These are phyloP conservation scores for Pleurotus tuber-regium DNA, from an alignment of 768 basidiomycete species.

Conservation along the genomic window DNA sequence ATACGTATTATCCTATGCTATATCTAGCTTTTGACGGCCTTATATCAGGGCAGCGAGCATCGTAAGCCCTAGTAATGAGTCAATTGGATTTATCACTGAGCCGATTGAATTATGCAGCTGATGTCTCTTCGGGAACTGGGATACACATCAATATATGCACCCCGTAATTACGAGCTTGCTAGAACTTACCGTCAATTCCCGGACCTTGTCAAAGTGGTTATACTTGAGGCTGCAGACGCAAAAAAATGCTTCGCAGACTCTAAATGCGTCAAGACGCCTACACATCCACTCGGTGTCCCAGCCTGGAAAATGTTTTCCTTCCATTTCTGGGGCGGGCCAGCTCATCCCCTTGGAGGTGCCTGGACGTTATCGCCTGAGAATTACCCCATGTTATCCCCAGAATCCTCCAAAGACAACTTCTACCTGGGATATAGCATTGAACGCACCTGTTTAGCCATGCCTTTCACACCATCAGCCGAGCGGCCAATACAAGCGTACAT, in stretches of 20 bases:
- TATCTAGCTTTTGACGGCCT: conserved; percentile 16
- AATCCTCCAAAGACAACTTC: conserved; percentile 1
- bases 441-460: conserved; percentile 20
- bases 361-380: conserved; percentile 32
- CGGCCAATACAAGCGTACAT: conserved; percentile 27
- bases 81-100: not conserved
- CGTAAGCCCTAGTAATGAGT: too few species aligned
- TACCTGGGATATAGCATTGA: conserved; percentile 30
- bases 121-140: conserved; percentile 23
- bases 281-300: conserved; percentile 32
- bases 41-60: conserved; percentile 17
- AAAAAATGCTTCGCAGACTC: not conserved
- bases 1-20: not conserved
- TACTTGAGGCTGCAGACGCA: conserved; percentile 3
- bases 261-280: conserved; percentile 23
- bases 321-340: conserved; percentile 21
- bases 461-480: conserved; percentile 23
- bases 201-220: conserved; percentile 28
- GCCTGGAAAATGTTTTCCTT: conserved; percentile 36
- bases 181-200: conserved; percentile 19
- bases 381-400: conserved; percentile 8
- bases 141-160: conserved; percentile 14
- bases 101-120: conserved; percentile 17
- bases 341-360: conserved; percentile 20
- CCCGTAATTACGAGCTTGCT: not conserved